phyloP scores from a whole-genome alignment of 148 eudicot species.

The Rhododendron ovatum region DNA sequence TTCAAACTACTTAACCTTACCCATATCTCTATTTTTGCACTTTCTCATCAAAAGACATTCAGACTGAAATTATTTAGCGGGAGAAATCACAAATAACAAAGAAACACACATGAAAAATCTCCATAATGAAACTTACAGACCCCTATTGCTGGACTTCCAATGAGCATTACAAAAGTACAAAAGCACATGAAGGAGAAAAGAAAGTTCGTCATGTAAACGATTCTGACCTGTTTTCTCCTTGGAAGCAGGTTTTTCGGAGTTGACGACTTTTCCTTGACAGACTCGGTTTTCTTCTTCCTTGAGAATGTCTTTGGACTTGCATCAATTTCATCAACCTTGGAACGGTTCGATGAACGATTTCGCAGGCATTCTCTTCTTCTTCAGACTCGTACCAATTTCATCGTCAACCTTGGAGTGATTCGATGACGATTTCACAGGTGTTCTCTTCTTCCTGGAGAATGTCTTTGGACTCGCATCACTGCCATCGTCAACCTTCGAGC shows the following conservation, averaged over 20 bases:
- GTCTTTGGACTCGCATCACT: constrained; percentile 46
- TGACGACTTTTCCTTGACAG: constrained; percentile 47
- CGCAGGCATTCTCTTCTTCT: constrained; percentile 55
- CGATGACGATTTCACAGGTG: constrained; percentile 49
- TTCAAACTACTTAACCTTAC: not conserved
- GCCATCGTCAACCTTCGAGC: constrained; percentile 29
- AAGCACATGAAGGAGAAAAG: not conserved
- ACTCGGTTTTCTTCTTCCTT: constrained; percentile 62
- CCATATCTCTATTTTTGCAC: not conserved
- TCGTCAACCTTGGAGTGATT: constrained; percentile 36
- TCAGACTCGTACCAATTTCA: constrained; percentile 35
- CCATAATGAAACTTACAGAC: not conserved
- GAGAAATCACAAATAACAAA: not conserved
- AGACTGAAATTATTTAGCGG: not conserved
- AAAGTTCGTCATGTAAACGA: constrained; percentile 7
- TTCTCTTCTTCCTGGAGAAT: constrained; percentile 63
- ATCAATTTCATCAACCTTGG: constrained; percentile 37
- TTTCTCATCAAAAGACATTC: not conserved
- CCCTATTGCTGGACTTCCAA: not conserved
- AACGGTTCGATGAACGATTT: constrained; percentile 42
- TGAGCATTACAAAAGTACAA: constrained; percentile 4
- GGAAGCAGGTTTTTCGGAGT: constrained; percentile 55
- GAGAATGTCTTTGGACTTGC: constrained; percentile 60
- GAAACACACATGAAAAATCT: constrained; percentile 6
- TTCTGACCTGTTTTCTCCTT: constrained; percentile 60